phyloP scores from a whole-genome alignment of 805 yeast genomes.

The Limtongia smithiae region DNA sequence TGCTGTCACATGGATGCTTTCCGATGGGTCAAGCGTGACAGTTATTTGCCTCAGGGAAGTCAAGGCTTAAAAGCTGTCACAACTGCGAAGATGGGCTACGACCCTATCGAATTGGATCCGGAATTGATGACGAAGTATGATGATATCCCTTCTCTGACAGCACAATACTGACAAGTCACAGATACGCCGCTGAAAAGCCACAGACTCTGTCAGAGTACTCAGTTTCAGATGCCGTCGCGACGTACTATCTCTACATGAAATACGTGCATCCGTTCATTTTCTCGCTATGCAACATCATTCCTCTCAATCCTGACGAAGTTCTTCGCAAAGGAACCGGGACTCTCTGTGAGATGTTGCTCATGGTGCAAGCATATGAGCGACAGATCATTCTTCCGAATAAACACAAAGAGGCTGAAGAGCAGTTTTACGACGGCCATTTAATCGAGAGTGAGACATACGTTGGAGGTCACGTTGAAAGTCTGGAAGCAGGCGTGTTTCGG shows the following conservation, averaged over 20 bases:
- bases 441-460: constrained; percentile 95
- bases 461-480: constrained; percentile 97
- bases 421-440: constrained; percentile 91
- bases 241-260: constrained; percentile 91
- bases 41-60: constrained; percentile 96
- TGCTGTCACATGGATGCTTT: constrained; percentile 97
- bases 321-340: constrained; percentile 98
- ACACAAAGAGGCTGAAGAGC: constrained; percentile 87
- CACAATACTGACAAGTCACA: background rate
- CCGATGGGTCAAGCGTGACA: constrained; percentile 97
- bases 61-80: constrained; percentile 98
- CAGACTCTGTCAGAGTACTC: constrained; percentile 92
- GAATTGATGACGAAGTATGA: constrained; percentile 88
- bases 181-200: constrained; percentile 87
- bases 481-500: constrained; percentile 97
- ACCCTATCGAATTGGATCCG: constrained; percentile 95
- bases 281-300: constrained; percentile 92
- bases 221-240: constrained; percentile 98
- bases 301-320: constrained; percentile 94
- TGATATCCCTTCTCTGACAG: too few species aligned
- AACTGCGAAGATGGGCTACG: constrained; percentile 89
- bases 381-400: constrained; percentile 85
- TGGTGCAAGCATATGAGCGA: constrained; percentile 86
- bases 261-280: constrained; percentile 96
- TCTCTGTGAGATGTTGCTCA: constrained; percentile 91